Base-by-base conservation (phyloP, 495 filamentous ascomycete species). In the Penicillium steckii region DNA sequence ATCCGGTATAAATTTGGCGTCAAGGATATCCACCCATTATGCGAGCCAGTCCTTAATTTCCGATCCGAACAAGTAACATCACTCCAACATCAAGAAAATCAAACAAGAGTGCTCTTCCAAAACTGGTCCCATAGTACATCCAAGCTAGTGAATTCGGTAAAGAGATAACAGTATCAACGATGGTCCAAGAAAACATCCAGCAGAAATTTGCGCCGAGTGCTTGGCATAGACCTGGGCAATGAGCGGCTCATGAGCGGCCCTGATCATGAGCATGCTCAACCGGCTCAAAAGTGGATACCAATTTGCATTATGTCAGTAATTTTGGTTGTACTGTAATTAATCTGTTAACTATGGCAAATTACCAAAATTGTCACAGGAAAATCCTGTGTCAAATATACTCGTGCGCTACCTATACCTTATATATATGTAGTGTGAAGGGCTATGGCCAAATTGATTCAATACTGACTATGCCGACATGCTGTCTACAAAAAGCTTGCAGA, bases 181-280 rank as follows among this genome's bases (percentile, higher is more conserved):
- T 82, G 0, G 86, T 85, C 84, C 85, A 89, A 1, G 88, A 86
- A 1, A 90, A 67, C 18, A 88, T 83, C 65, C 80, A 89, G 26
- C 84, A 61, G 3, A 90, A 53, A 52, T 89, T 90, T 2, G 83
- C 84, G 12, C 66, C 75, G 3, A 90, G 64, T 4, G 80, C 77
- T 68, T 89, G 86, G 49, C 77, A 79, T 6, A 89, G 72, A n/a
- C n/a, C n/a, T n/a, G n/a, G n/a, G n/a, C n/a, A n/a, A n/a, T n/a
- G n/a, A n/a, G n/a, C n/a, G n/a, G n/a, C n/a, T n/a, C n/a, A n/a
- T n/a, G n/a, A n/a, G n/a, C n/a, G n/a, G n/a, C n/a, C n/a, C n/a
- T n/a, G n/a, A n/a, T n/a, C n/a, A n/a, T n/a, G n/a, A n/a, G n/a
- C n/a, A n/a, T n/a, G n/a, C n/a, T n/a, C n/a, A n/a, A n/a, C n/a